Evolutionary conservation across 257 asterid species (phyloP).

Genomic region (Echites panduratus): DNA sequence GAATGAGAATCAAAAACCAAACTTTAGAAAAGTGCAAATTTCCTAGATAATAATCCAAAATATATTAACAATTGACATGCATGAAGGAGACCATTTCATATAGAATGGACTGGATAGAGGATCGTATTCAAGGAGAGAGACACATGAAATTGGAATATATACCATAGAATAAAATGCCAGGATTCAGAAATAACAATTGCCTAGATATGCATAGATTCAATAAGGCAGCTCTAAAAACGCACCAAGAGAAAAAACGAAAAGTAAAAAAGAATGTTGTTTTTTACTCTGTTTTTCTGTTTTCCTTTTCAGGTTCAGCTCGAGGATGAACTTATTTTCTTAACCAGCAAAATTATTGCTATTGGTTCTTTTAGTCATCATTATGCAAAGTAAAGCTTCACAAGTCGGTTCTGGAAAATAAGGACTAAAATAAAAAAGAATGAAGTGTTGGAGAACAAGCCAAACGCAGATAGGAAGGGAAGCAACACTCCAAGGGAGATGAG

Average conservation of each 20-base stretch:
- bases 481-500: constrained; percentile 15
- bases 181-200: background rate
- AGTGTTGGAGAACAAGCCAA: background rate
- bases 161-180: background rate
- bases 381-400: background rate
- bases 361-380: background rate
- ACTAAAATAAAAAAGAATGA: background rate
- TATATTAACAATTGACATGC: constrained; percentile 11
- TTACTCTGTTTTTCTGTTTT: background rate
- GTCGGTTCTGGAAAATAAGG: background rate
- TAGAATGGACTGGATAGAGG: background rate
- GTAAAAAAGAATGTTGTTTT: background rate
- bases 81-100: background rate
- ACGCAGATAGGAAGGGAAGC: constrained; percentile 3
- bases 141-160: background rate
- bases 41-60: constrained; percentile 43
- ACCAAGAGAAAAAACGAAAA: background rate
- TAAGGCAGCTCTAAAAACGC: background rate
- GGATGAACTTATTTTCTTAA: background rate
- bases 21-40: constrained; percentile 34
- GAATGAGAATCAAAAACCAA: constrained; percentile 43
- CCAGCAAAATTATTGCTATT: background rate
- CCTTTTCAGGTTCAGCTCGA: background rate
- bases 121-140: background rate
- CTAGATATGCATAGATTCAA: background rate